Conservation (phyloP, 495 filamentous ascomycete species). For the Pseudoneurospora amorphoporcata region DNA sequence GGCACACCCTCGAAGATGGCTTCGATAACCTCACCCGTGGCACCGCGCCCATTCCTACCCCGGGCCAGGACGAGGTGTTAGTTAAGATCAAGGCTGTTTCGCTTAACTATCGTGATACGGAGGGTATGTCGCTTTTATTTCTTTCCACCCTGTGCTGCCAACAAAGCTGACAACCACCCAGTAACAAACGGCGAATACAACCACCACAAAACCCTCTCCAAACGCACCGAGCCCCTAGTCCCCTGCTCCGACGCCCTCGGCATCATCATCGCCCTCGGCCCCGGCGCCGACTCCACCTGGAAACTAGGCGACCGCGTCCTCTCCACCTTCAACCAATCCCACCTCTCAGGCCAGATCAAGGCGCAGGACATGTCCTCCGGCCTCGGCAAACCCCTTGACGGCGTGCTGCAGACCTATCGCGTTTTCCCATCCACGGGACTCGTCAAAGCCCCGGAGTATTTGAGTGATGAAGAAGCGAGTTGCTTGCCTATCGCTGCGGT, state of each 20-base stretch:
- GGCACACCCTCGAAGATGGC: slow-evolving; percentile 21
- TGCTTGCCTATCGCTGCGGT: slow-evolving; percentile 34
- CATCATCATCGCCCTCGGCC: slow-evolving; percentile 21
- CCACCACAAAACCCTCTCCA: slow-evolving; percentile 37
- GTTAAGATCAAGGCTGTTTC: slow-evolving; percentile 45
- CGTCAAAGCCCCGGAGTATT: slow-evolving; percentile 28
- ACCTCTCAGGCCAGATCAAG: slow-evolving; percentile 29
- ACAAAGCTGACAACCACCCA: slow-evolving; percentile 6
- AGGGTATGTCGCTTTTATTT: slow-evolving; percentile 12
- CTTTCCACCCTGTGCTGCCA: no score
- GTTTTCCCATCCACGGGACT: slow-evolving; percentile 29
- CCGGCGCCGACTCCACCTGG: slow-evolving; percentile 9
- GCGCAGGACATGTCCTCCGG: slow-evolving; percentile 22
- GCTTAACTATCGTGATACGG: slow-evolving; percentile 51
- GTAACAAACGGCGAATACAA: slow-evolving; percentile 47
- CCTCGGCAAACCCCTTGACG: slow-evolving; percentile 27
- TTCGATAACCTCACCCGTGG: slow-evolving; percentile 36
- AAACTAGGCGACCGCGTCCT: slow-evolving; percentile 33
- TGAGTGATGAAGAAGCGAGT: slow-evolving; percentile 31
- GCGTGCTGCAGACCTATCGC: slow-evolving; percentile 33
- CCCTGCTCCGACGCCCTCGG: slow-evolving; percentile 39
- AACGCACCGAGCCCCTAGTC: slow-evolving; percentile 17
- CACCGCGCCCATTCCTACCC: slow-evolving; percentile 31
- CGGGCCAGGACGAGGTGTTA: slow-evolving; percentile 40
- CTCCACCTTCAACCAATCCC: slow-evolving; percentile 31